Base-by-base conservation (phyloP, 345 rosid species). In the Streptanthus diversifolius region DNA sequence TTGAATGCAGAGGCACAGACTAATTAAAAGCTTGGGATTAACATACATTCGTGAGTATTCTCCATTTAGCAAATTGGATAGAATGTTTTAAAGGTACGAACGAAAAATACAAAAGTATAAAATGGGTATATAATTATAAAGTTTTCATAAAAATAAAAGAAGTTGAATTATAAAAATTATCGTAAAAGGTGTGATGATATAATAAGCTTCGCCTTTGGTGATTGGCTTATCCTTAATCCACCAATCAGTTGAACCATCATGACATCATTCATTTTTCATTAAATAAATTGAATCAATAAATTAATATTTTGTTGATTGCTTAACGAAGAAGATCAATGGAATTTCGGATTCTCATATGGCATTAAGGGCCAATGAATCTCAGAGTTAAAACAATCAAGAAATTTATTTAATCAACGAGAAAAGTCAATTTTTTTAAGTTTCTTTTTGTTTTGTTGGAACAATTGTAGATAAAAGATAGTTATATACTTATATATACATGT, bases 171-270 rank as follows among this genome's bases (percentile, higher is more conserved):
- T 43, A 48, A 18, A 61, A 62, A 32, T 14, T 67, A 67, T 67
- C 27, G 68, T 15, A 53, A 76, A 75, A 76, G 65, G 57, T 61
- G 71, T 62, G 45, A 45, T 54, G 71, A 54, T 68, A 45, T 24
- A 70, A 54, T 22, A 56, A 18, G 12, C 40, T 56, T 56, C 7
- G 51, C 29, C 33, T 66, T 57, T 45, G 53, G 66, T 70, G 67
- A 76, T 70, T 76, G 80, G 80, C 71, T 76, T 76, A 76, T 76
- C 80, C 80, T 76, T 70, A 70, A 70, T 63, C 53, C 54, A 54
- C 71, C 75, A 76, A 76, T 76, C 75, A 70, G 41, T 8, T 49
- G 45, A 27, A 47, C 75, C 37, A 70, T 70, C 39, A 55, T 70
- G 76, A 76, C 66, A 19, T 76, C 76, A 76, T 55, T 57, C 35